Percentiles rank a stretch among this genome's conserved stretches.
Evolutionary conservation across 768 basidiomycete genomes (phyloP).

Genomic region (Peribolospora baueri): DNA sequence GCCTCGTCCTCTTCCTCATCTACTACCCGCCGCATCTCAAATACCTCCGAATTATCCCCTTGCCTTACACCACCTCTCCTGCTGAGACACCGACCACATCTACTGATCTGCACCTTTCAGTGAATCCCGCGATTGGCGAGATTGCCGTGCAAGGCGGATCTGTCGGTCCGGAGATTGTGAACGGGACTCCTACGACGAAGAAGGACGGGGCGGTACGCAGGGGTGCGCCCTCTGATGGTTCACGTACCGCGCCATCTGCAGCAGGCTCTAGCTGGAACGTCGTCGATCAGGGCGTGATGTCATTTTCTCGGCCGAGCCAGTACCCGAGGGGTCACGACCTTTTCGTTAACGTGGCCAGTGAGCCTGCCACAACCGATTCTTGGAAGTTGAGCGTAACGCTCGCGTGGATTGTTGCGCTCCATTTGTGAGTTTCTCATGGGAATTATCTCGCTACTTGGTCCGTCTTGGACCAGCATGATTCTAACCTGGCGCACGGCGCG

Average conservation of each 20-base stretch:
- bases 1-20: constrained; percentile 67
- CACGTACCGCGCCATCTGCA: too few species aligned
- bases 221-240: too few species aligned
- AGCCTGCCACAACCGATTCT: constrained; percentile 29
- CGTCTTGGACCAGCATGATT: too few species aligned
- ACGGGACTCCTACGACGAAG: too few species aligned
- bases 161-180: constrained; percentile 7
- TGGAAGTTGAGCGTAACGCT: constrained; percentile 53
- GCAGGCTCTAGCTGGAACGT: too few species aligned
- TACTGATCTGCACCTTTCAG: constrained; percentile 20
- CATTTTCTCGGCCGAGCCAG: too few species aligned
- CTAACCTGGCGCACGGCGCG: too few species aligned
- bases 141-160: constrained; percentile 1
- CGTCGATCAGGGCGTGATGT: too few species aligned
- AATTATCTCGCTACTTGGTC: too few species aligned
- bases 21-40: constrained; percentile 77
- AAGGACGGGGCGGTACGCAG: too few species aligned
- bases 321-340: too few species aligned
- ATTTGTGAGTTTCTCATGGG: constrained; percentile 30
- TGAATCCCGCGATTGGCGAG: constrained; percentile 1
- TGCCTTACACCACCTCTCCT: neutral
- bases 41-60: constrained; percentile 21
- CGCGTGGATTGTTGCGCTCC: constrained; percentile 40
- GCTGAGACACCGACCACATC: neutral
- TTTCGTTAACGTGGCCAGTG: too few species aligned